These are phyloP conservation scores for Athelia sp. DNA, from an alignment of 1,284 basidiomycete species.

Conservation along the genomic window DNA sequence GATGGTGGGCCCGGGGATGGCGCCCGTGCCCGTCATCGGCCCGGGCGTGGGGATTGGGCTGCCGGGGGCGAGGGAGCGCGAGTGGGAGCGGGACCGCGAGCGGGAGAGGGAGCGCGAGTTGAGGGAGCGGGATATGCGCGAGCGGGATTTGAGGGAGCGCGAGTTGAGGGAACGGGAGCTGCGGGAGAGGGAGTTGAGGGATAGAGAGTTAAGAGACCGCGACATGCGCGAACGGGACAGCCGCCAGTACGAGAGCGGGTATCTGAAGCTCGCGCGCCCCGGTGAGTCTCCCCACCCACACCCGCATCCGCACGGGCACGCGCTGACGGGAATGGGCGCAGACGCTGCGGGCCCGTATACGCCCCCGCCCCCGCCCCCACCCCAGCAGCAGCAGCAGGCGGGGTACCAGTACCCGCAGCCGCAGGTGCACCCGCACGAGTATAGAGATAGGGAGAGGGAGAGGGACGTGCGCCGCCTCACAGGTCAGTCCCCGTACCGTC, in stretches of 20 bases:
- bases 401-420: too few species aligned
- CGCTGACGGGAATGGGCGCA: too few species aligned
- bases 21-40: neutral
- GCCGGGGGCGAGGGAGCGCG: neutral
- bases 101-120: constrained; percentile 12
- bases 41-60: constrained; percentile 1
- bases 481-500: neutral
- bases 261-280: too few species aligned
- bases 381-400: neutral
- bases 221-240: too few species aligned
- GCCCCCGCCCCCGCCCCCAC: neutral
- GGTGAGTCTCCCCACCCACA: too few species aligned
- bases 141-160: constrained; percentile 22
- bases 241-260: too few species aligned
- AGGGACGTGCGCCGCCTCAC: neutral
- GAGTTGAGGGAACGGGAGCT: too few species aligned
- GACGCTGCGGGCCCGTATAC: too few species aligned
- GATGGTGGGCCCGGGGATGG: constrained; percentile 5
- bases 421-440: too few species aligned
- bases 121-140: constrained; percentile 22
- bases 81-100: constrained; percentile 10
- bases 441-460: neutral
- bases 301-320: too few species aligned
- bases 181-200: too few species aligned
- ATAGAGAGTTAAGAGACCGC: too few species aligned